These are phyloP conservation scores for Verticillium nonalfalfae DNA, from an alignment of 2,329 filamentous ascomycete genomes.

Conservation along the genomic window DNA sequence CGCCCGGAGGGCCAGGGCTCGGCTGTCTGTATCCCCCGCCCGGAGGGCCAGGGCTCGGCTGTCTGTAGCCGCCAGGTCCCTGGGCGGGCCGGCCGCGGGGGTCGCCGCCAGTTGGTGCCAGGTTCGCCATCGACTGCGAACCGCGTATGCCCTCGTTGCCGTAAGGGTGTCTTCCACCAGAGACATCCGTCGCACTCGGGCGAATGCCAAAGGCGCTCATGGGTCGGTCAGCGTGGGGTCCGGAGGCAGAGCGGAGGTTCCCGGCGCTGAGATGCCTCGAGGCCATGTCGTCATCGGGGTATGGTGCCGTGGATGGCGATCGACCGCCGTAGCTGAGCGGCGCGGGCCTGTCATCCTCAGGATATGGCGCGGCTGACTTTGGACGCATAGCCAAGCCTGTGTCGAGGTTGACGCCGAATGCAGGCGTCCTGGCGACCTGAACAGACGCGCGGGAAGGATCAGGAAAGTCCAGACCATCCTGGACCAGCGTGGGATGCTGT, in stretches of 20 bases:
- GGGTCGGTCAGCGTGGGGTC: conserved; percentile 41
- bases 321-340: conserved; percentile 34
- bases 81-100: conserved; percentile 36
- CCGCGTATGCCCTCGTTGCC: conserved; percentile 22
- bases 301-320: conserved; percentile 41
- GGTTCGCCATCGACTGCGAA: conserved; percentile 39
- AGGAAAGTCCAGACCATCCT: conserved; percentile 36
- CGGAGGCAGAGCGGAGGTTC: conserved; percentile 41
- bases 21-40: conserved; percentile 29
- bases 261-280: conserved; percentile 30
- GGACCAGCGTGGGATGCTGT: conserved; percentile 27
- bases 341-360: conserved; percentile 57
- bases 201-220: conserved; percentile 49
- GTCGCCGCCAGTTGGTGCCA: conserved; percentile 35
- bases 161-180: conserved; percentile 5
- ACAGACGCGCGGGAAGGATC: conserved; percentile 37
- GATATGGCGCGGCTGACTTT: conserved; percentile 61
- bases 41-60: conserved; percentile 29
- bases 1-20: conserved; percentile 26
- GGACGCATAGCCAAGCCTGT: conserved; percentile 31
- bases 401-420: conserved; percentile 46
- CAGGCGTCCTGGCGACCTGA: conserved; percentile 26
- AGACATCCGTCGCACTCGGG: conserved; percentile 23
- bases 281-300: conserved; percentile 46
- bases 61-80: conserved; percentile 30